These are phyloP conservation scores for Fusarium sp. DNA, from an alignment of 2,329 filamentous ascomycete genomes.

Conservation along the genomic window DNA sequence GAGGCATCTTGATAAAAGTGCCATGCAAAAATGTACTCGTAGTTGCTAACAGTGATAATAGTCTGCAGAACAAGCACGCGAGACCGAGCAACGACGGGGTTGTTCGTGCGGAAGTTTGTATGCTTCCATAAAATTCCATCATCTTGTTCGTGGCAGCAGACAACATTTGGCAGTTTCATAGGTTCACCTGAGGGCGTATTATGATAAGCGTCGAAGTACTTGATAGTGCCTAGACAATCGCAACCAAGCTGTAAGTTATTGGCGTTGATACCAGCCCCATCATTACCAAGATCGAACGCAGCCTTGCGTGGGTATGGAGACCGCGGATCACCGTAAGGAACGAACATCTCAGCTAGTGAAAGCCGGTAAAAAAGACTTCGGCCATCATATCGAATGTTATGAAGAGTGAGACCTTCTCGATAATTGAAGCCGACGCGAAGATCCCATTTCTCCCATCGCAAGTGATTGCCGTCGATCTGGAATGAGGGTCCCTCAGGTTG, in stretches of 20 bases:
- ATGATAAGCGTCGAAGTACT: slow-evolving; percentile 52
- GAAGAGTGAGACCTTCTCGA: slow-evolving; percentile 74
- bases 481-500: slow-evolving; percentile 51
- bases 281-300: slow-evolving; percentile 77
- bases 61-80: slow-evolving; percentile 69
- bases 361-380: slow-evolving; percentile 73
- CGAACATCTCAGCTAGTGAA: slow-evolving; percentile 73
- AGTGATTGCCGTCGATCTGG: slow-evolving; percentile 55
- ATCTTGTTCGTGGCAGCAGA: slow-evolving; percentile 53
- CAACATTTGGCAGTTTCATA: slow-evolving; percentile 49
- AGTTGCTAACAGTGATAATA: slow-evolving; percentile 72
- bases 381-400: slow-evolving; percentile 74
- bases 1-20: slow-evolving; percentile 65
- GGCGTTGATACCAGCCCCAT: slow-evolving; percentile 70
- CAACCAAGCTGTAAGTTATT: slow-evolving; percentile 75
- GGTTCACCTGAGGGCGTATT: slow-evolving; percentile 49
- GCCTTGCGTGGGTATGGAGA: slow-evolving; percentile 71
- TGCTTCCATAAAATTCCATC: slow-evolving; percentile 72
- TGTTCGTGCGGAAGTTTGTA: slow-evolving; percentile 67
- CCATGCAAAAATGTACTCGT: slow-evolving; percentile 63
- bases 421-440: slow-evolving; percentile 76
- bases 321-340: slow-evolving; percentile 66
- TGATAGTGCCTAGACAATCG: slow-evolving; percentile 65
- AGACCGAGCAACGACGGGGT: slow-evolving; percentile 65
- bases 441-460: slow-evolving; percentile 72